Conservation (phyloP, 202 grass and related monocot genomes). For the Carex arenaria region DNA sequence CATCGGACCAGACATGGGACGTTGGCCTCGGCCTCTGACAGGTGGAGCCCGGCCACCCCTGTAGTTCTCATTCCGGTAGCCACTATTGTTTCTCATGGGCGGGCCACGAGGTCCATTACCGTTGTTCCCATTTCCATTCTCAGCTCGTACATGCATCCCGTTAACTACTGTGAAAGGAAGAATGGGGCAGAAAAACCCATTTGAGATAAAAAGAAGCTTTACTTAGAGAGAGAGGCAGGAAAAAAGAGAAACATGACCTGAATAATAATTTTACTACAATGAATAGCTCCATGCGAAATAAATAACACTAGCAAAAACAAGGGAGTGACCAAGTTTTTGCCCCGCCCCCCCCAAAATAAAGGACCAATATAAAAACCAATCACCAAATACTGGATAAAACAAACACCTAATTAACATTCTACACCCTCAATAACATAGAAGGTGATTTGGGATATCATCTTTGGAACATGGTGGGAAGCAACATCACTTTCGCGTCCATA, state of each 20-base stretch:
- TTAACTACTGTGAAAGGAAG: conserved; percentile 18
- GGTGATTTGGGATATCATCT: neutral
- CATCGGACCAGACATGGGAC: neutral
- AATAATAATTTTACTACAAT: neutral
- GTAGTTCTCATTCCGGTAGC: conserved; percentile 6
- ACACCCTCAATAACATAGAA: neutral
- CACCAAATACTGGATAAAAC: neutral
- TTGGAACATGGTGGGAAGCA: neutral
- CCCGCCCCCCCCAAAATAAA: neutral
- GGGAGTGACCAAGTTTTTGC: neutral
- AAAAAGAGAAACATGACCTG: neutral
- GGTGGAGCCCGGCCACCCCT: conserved; percentile 2
- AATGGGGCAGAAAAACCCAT: neutral
- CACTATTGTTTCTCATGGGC: conserved; percentile 2
- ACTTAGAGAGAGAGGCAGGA: neutral
- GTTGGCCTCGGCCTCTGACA: conserved; percentile 10
- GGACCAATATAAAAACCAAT: neutral
- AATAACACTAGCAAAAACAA: neutral
- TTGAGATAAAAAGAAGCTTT: conserved; percentile 1
- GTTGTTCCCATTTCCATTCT: neutral
- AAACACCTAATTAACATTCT: neutral
- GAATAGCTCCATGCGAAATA: neutral
- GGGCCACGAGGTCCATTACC: conserved; percentile 4
- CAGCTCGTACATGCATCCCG: neutral
- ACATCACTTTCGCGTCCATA: neutral